Base-by-base conservation (phyloP, 2,329 filamentous ascomycete genomes). In the Hymenoscyphus fraxineus region DNA sequence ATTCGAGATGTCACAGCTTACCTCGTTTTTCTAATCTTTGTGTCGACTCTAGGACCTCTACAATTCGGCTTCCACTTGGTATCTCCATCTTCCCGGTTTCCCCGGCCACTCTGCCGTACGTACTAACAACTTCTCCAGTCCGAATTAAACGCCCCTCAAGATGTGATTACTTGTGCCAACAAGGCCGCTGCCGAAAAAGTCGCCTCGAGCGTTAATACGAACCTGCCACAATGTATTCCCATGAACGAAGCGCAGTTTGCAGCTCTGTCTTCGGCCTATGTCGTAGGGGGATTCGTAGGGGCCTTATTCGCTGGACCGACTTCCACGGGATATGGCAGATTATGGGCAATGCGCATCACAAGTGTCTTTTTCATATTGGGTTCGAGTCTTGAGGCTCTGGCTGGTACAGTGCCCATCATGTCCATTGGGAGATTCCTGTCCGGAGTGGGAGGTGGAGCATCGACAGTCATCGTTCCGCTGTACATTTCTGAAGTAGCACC, bases 31-130 rank as follows among this genome's bases (percentile, higher is more conserved):
- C 79, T 95, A 58, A 84, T 98, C 63, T 79, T 87, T 66, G 82
- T 93, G 65, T 86, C 91, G 55, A 96, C 93, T 0, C 79, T 97
- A 19, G 95, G 94, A 0, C 92, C 95, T 1, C 84, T 98, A 56
- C 92, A 97, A 73, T 99, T 97, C 75, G 95, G 95, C 67, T 97
- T 92, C 78, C 94, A 98, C 78, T 78, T 98, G 76, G 93, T 95
- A 83, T 74, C 80, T 58, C 32, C 51, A 83, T 74, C 80, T 58
- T 35, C 51, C 61, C 65, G 15, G 7, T 32, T 9, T 61, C 62
- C n/a, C 40, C 38, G 22, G 58, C 47, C 60, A 59, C 15, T 60
- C 66, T 64, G 60, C 38, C 54, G 40, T 32, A 38, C 64, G 68
- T 61, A 66, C 51, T 59, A 15, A 65, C 38, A 58, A 15, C 41